Evolutionary conservation across 495 filamentous ascomycete species (phyloP), one percentile per base, ranked within the genome.

Genomic region (Aspergillus asperescens): DNA sequence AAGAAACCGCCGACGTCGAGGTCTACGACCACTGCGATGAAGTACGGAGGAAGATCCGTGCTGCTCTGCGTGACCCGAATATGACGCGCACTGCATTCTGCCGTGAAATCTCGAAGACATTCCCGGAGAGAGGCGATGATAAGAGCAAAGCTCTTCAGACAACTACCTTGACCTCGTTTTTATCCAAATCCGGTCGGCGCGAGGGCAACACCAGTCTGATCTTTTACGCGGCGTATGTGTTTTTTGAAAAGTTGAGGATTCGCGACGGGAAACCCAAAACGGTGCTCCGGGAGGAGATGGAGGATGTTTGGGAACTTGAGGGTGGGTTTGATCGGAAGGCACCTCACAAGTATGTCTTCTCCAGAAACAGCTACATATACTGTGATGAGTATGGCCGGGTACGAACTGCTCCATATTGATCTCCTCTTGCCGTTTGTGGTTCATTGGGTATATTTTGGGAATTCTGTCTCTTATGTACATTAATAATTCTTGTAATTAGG

Each of bases 181-280:
- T 56, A 50, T 5, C n/a, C 15, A 39, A 54, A 27, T 24, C 28
- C 15, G 54, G 58, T 0, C 28, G 40, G 1, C 48, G 27, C 4
- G 16, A 39, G 3, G 59, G 59, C 3, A 53, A 48, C 15, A 27
- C 42, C n/a, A 48, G 44, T 24, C 4, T 9, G 0, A 16, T 47
- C 5, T 58, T 61, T 32, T 61, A 61, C 35, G 59, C 59, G 38
- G 59, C 42, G 6, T 58, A 61, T 53, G 59, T 61, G 10, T 61
- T 74, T 69, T 84, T 86, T 52, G 81, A 85, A 67, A 86, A 85
- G 71, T 42, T 81, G 50, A 64, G 80, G 28, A 63, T 83, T 28
- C 68, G 70, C 37, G 68, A 80, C 57, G 70, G 70, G 12, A 81
- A 80, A 69, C 66, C 73, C 15, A 85, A 82, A 72, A 72, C 59